A percentile compares a stretch with the other conserved stretches of the same genome.
phyloP scores from a whole-genome alignment of 2,329 filamentous ascomycete species.

The Epicoccum nigrum region DNA sequence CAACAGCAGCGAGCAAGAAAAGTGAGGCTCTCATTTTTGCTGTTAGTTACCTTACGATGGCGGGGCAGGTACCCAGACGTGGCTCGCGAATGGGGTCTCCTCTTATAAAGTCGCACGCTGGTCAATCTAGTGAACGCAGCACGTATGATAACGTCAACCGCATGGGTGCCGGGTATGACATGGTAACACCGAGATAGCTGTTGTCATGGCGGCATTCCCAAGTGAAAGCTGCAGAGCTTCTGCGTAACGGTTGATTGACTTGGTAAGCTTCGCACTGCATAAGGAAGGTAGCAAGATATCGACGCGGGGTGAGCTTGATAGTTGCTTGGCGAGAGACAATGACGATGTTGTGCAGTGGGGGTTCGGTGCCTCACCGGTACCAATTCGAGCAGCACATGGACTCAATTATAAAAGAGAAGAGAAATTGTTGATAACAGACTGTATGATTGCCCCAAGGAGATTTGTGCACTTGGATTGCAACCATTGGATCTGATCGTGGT shows the following conservation, averaged over 20 bases:
- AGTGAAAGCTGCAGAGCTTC: conserved; percentile 16
- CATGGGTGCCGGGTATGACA: conserved; percentile 9
- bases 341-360: conserved; percentile 32
- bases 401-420: too few species aligned
- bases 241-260: conserved; percentile 16
- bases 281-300: conserved; percentile 39
- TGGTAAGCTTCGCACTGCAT: conserved; percentile 33
- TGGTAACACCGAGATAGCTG: conserved; percentile 5
- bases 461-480: too few species aligned
- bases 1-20: conserved; percentile 38
- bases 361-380: not conserved
- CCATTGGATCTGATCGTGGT: too few species aligned
- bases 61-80: conserved; percentile 9
- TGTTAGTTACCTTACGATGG: conserved; percentile 5
- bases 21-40: conserved; percentile 35
- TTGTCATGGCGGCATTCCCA: conserved; percentile 18
- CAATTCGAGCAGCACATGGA: too few species aligned
- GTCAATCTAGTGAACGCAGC: not conserved
- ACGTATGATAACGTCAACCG: conserved; percentile 30
- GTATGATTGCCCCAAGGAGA: too few species aligned
- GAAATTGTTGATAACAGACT: too few species aligned
- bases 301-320: conserved; percentile 21
- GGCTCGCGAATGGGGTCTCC: not conserved
- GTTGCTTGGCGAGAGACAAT: conserved; percentile 34
- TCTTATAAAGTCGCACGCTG: not conserved